Evolutionary conservation across 768 basidiomycete genomes (phyloP).

Genomic region (Sporobolomyces phaffii): DNA sequence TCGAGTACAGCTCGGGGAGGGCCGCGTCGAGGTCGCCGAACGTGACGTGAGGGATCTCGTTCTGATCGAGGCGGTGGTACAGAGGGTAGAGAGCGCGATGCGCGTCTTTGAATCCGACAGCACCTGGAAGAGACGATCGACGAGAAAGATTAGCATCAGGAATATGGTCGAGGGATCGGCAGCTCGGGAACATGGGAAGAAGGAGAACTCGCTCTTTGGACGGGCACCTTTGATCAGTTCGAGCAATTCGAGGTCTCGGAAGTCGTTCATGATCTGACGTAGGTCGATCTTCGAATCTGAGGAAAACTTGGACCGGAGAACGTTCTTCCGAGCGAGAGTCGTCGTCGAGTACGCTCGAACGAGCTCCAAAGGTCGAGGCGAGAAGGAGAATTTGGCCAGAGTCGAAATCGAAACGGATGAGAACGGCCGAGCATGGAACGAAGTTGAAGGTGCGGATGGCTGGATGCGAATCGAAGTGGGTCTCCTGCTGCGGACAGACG

Average conservation of each 20-base stretch:
- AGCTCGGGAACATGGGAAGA: neutral
- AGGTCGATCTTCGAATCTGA: slow-evolving; percentile 8
- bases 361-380: neutral
- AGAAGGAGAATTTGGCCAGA: neutral
- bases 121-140: neutral
- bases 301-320: neutral
- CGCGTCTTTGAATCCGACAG: slow-evolving; percentile 21
- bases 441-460: neutral
- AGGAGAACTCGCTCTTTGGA: slow-evolving; percentile 6
- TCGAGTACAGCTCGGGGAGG: slow-evolving; percentile 1
- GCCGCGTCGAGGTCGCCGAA: slow-evolving; percentile 15
- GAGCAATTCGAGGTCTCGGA: slow-evolving; percentile 26
- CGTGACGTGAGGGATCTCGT: neutral
- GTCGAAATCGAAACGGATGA: neutral
- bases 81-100: slow-evolving; percentile 26
- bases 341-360: neutral
- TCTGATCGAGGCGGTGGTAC: slow-evolving; percentile 20
- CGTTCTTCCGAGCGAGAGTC: neutral
- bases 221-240: neutral
- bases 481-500: neutral
- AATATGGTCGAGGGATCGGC: too few species aligned
- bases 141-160: too few species aligned
- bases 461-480: neutral
- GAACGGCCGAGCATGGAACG: neutral
- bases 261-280: slow-evolving; percentile 19